Base-by-base conservation (phyloP, 768 basidiomycete genomes). In the Kondoa subrosea region DNA sequence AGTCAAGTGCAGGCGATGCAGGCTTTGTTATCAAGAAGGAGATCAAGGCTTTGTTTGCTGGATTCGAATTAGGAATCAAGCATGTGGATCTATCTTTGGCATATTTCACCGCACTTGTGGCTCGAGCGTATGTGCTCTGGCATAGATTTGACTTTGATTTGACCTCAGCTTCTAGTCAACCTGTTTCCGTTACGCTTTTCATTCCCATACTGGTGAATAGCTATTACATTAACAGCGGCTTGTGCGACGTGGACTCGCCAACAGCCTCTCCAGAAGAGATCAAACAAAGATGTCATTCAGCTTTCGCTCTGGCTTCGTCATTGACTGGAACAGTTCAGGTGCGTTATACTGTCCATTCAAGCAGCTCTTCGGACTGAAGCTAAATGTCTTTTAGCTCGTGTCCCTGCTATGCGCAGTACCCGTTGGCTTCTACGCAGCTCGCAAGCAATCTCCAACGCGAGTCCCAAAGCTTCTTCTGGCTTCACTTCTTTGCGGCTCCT, bases 291-390 rank as follows among this genome's bases (percentile, higher is more conserved):
- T 63, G 61, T 33, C 15, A 33, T 15, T 17, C 27, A 32, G 61
- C 61, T n/a, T 63, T 30, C 61, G 30, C 33, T 17, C 30, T 63
- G 3, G 15, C 61, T 3, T 63, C 61, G 27, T 31, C 26, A 16
- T n/a, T 63, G 26, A 63, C 61, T 16, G 61, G 61, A 27, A 26
- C 30, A 27, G 30, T 63, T 32, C 61, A 63, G 61, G 26, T n/a
- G n/a, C n/a, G n/a, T 63, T 16, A 63, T 4, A 14, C 29, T 16
- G 16, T 27, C 30, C 12, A 60, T 27, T 60, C 21, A 21, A 60
- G 25, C 25, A 60, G 14, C 29, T 4, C 25, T 31, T 8, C 25
- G 25, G n/a, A n/a, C n/a, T n/a, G n/a, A n/a, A 31, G 25, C 30
- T 25, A 4, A 25, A 4, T 14, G 14, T 12, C 30, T 25, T 25